These are phyloP conservation scores for Euphrasia arctica DNA, from an alignment of 305 asterid genomes.

Conservation along the genomic window DNA sequence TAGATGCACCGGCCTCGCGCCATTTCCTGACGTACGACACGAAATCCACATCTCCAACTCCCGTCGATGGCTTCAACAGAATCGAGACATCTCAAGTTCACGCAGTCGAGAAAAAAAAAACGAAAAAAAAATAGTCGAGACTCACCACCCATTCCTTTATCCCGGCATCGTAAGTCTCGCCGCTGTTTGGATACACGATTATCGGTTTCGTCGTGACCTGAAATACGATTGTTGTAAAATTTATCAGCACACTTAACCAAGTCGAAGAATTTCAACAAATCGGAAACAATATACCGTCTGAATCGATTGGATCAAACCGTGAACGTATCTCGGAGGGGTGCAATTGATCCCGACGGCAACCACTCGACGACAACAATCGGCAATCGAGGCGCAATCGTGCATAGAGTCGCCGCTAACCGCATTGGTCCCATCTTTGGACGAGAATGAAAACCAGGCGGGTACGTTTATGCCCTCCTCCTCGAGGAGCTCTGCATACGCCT, in stretches of 20 bases:
- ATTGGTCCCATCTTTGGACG: constrained; percentile 55
- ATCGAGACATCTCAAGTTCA: too few relatives aligned
- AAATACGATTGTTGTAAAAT: constrained; percentile 1
- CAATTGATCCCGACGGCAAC: constrained; percentile 72
- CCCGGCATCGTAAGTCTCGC: constrained; percentile 67
- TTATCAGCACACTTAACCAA: not conserved
- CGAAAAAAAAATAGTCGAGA: not conserved
- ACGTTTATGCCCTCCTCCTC: constrained; percentile 46
- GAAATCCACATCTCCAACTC: constrained; percentile 52
- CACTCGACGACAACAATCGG: constrained; percentile 52
- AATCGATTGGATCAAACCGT: constrained; percentile 57
- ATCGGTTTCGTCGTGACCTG: constrained; percentile 75
- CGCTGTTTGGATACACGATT: constrained; percentile 79
- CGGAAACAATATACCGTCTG: constrained; percentile 30
- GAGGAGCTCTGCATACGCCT: constrained; percentile 78
- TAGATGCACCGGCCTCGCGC: constrained; percentile 75
- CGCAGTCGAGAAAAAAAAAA: too few relatives aligned
- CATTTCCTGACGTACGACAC: constrained; percentile 73
- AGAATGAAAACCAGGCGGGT: constrained; percentile 82
- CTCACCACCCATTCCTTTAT: constrained; percentile 83
- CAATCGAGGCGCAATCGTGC: constrained; percentile 54
- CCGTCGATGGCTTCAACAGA: constrained; percentile 46
- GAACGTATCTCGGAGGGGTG: constrained; percentile 67
- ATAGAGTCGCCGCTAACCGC: constrained; percentile 63
- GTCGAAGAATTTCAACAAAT: not conserved